These are phyloP conservation scores for Lippia alba DNA, from an alignment of 305 asterid genomes.

Conservation along the genomic window DNA sequence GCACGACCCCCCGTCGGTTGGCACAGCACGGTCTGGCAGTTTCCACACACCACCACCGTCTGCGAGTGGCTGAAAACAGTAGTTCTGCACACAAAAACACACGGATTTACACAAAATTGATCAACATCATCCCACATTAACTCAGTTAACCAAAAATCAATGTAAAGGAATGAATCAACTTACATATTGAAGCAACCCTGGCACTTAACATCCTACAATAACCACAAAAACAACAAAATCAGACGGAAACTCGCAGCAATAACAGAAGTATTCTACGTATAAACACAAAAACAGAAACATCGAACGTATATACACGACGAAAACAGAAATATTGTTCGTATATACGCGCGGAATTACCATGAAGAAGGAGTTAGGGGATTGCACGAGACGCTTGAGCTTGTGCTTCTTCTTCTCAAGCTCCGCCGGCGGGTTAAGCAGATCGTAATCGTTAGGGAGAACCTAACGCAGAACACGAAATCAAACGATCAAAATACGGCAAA, in stretches of 20 bases:
- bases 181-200: constrained; percentile 53
- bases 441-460: constrained; percentile 64
- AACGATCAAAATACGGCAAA: not conserved
- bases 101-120: not conserved
- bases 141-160: not conserved
- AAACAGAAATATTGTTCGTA: too few relatives aligned
- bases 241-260: not conserved
- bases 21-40: constrained; percentile 53
- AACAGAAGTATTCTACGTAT: not conserved
- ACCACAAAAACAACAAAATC: not conserved
- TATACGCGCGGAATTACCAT: constrained; percentile 41
- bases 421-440: constrained; percentile 71
- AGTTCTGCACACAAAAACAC: constrained; percentile 32
- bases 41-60: constrained; percentile 47
- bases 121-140: too few relatives aligned
- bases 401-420: constrained; percentile 81
- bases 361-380: constrained; percentile 67
- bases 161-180: not conserved
- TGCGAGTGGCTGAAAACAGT: constrained; percentile 48
- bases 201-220: constrained; percentile 44
- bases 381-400: constrained; percentile 73
- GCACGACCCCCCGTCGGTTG: constrained; percentile 55
- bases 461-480: constrained; percentile 12
- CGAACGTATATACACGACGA: too few relatives aligned
- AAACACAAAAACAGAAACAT: too few relatives aligned